Percentiles rank a stretch among this genome's conserved stretches.
phyloP scores from a whole-genome alignment of 2,329 filamentous ascomycete species.

The Epichloe brachyelytri region DNA sequence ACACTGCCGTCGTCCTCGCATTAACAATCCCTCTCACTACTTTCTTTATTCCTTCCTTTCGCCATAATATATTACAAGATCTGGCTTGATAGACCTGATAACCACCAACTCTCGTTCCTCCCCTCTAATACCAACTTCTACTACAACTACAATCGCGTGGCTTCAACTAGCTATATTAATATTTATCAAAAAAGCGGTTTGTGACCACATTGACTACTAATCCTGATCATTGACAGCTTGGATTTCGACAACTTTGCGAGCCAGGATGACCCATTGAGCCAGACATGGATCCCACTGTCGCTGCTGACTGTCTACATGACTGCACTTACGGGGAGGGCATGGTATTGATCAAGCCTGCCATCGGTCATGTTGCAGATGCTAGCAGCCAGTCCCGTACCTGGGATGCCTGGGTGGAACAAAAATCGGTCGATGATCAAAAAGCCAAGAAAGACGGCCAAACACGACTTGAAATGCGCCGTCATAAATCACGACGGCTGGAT shows the following conservation, averaged over 20 bases:
- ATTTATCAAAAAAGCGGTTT: constrained; percentile 12
- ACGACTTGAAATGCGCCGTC: constrained; percentile 32
- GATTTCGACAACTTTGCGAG: constrained; percentile 6
- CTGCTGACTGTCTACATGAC: constrained; percentile 44
- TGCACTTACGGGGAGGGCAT: constrained; percentile 62
- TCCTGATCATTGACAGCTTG: constrained; percentile 9
- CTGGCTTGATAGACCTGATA: no score
- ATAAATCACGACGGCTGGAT: constrained; percentile 56
- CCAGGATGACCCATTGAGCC: constrained; percentile 37
- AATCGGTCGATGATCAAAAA: constrained; percentile 38
- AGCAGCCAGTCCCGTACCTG: constrained; percentile 59
- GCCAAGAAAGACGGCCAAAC: not conserved
- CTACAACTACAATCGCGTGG: not conserved
- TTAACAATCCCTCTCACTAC: not conserved
- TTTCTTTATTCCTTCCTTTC: not conserved
- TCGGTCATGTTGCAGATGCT: constrained; percentile 41
- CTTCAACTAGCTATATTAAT: not conserved
- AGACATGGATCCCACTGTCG: constrained; percentile 31
- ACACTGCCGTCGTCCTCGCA: not conserved
- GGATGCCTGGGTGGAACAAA: constrained; percentile 62
- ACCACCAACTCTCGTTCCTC: not conserved
- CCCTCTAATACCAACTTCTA: not conserved
- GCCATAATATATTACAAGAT: not conserved
- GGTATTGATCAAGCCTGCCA: constrained; percentile 54
- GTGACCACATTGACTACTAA: constrained; percentile 21